Evolutionary conservation across 2,329 filamentous ascomycete species (phyloP).

Genomic region (Paracoccidioides lutzii): DNA sequence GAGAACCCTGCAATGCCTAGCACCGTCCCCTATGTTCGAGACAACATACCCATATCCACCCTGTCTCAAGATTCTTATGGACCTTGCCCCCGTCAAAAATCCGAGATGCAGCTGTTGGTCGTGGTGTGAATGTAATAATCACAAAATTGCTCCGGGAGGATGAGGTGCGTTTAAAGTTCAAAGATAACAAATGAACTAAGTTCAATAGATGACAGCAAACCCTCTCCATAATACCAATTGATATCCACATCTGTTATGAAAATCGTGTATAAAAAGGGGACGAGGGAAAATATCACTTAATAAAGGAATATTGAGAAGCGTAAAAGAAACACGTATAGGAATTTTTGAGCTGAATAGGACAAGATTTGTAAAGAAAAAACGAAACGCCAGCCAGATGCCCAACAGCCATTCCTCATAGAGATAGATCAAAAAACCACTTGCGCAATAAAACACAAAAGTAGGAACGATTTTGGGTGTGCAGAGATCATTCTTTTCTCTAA

Average conservation of each 20-base stretch:
- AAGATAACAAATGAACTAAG: background rate
- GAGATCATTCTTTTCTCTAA: background rate
- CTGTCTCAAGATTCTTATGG: too few species aligned
- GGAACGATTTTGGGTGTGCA: background rate
- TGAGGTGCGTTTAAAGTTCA: background rate
- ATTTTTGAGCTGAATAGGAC: slow-evolving; percentile 4
- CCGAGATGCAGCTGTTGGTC: too few species aligned
- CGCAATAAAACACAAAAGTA: background rate
- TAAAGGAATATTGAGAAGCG: background rate
- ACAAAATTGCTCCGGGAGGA: background rate
- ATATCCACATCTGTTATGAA: background rate
- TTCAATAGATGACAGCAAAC: background rate
- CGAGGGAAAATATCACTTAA: background rate
- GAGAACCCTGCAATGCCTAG: too few species aligned
- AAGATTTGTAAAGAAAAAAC: slow-evolving; percentile 3
- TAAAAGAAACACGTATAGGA: slow-evolving; percentile 1
- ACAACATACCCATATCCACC: too few species aligned
- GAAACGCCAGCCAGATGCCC: slow-evolving; percentile 7
- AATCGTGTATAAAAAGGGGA: background rate
- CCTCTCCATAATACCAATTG: background rate
- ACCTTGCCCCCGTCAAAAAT: too few species aligned
- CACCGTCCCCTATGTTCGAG: too few species aligned
- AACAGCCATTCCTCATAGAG: slow-evolving; percentile 4
- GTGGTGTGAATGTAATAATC: background rate
- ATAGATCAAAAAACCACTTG: slow-evolving; percentile 2